Conservation (phyloP, 176 grass and related monocot genomes). For the Triticum timopheevii region DNA sequence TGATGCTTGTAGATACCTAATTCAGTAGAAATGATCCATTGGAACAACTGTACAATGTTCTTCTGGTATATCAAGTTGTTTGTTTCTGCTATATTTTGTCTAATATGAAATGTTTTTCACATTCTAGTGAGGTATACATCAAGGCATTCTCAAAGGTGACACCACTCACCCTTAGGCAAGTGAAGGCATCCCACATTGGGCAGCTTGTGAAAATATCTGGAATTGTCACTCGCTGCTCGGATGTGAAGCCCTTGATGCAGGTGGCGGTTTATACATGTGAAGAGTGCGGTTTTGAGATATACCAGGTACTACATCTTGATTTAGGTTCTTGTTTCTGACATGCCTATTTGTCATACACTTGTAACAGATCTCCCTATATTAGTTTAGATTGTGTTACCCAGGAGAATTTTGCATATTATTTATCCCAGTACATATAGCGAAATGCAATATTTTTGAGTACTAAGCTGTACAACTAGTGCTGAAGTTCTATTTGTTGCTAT, state of each 20-base stretch:
- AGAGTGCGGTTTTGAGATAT: conserved; percentile 99
- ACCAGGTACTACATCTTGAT: conserved; percentile 65
- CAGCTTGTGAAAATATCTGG: conserved; percentile 99
- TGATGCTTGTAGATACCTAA: background rate
- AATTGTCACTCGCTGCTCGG: conserved; percentile 93
- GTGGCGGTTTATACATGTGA: conserved; percentile 99
- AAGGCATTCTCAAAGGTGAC: conserved; percentile 79
- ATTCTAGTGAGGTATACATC: conserved; percentile 89
- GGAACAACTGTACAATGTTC: background rate
- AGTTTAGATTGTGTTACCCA: background rate
- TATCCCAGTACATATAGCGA: background rate
- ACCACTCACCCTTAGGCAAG: conserved; percentile 86
- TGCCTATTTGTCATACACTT: background rate
- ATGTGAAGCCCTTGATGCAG: conserved; percentile 98
- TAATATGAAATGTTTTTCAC: conserved; percentile 23
- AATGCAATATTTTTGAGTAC: background rate
- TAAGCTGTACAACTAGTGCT: background rate
- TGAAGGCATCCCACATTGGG: conserved; percentile 95
- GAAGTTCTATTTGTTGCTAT: background rate
- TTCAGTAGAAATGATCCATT: background rate
- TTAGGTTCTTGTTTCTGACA: background rate
- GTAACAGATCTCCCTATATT: background rate
- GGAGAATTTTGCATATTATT: background rate
- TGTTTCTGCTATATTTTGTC: background rate
- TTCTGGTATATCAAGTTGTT: background rate